phyloP scores from a whole-genome alignment of 176 grass and related monocot species.

The Raddia distichophylla region DNA sequence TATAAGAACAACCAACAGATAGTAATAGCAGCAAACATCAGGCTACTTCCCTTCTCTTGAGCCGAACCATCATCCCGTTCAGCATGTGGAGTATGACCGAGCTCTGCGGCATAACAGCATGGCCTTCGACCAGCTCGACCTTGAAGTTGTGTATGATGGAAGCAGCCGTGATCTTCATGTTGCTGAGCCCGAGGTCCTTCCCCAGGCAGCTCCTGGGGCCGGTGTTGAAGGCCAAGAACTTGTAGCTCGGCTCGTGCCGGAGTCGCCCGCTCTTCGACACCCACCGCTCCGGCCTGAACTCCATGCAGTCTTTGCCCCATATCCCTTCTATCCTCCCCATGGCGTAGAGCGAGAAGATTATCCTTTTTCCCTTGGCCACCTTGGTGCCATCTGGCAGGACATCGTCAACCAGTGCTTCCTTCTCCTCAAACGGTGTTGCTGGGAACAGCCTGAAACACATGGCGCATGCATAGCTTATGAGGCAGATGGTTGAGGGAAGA shows the following conservation, averaged over 20 bases:
- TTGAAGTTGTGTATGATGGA: constrained; percentile 63
- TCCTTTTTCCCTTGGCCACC: constrained; percentile 53
- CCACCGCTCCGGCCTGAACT: constrained; percentile 59
- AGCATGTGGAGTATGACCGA: constrained; percentile 53
- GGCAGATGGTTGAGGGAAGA: neutral
- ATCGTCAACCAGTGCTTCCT: constrained; percentile 46
- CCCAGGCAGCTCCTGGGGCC: constrained; percentile 60
- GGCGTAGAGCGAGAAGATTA: constrained; percentile 57
- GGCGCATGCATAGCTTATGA: neutral
- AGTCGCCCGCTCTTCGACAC: constrained; percentile 53
- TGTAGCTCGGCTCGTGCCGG: constrained; percentile 55
- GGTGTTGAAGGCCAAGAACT: constrained; percentile 58
- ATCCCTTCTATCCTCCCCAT: constrained; percentile 66
- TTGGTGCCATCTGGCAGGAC: constrained; percentile 54
- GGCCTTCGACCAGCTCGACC: constrained; percentile 47
- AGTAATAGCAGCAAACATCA: constrained; percentile 26
- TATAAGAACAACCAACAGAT: neutral
- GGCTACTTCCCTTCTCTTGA: constrained; percentile 43
- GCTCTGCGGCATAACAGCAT: constrained; percentile 46
- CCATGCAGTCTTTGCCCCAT: constrained; percentile 61
- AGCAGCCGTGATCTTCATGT: constrained; percentile 56
- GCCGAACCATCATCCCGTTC: constrained; percentile 55
- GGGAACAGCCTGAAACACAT: constrained; percentile 57
- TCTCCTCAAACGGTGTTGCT: constrained; percentile 55
- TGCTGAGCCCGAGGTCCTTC: constrained; percentile 56